Conservation (phyloP, 805 yeast genomes). For the Kuraishia capsulata region DNA sequence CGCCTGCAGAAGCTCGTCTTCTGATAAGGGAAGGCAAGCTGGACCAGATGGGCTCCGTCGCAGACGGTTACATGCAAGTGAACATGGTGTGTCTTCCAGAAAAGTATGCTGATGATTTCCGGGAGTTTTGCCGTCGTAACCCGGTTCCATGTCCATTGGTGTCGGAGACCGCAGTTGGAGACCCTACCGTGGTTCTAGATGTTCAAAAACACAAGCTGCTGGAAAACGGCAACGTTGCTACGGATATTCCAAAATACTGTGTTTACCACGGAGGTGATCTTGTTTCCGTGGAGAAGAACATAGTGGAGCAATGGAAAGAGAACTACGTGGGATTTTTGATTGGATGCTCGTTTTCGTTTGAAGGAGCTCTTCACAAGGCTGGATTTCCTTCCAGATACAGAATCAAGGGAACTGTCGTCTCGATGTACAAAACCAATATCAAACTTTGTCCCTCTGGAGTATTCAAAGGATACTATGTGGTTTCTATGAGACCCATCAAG, state of each 20-base stretch:
- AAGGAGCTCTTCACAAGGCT: constrained; percentile 19
- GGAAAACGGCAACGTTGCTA: constrained; percentile 19
- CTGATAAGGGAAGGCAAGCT: background rate
- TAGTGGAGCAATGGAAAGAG: constrained; percentile 21
- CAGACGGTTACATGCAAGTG: constrained; percentile 26
- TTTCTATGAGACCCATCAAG: constrained; percentile 32
- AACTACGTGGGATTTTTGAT: constrained; percentile 30
- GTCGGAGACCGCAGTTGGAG: constrained; percentile 18
- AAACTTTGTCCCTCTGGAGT: constrained; percentile 21
- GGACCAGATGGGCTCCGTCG: background rate
- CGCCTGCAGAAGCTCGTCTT: background rate
- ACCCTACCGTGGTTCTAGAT: constrained; percentile 12
- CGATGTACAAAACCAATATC: constrained; percentile 18
- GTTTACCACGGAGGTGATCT: constrained; percentile 24
- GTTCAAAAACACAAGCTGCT: constrained; percentile 7
- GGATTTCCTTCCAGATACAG: constrained; percentile 22
- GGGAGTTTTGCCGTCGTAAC: constrained; percentile 24
- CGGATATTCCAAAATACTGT: constrained; percentile 25
- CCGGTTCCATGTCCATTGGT: constrained; percentile 31
- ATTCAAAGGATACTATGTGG: constrained; percentile 24
- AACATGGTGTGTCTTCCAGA: constrained; percentile 27
- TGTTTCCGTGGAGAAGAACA: constrained; percentile 12
- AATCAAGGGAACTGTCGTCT: constrained; percentile 11
- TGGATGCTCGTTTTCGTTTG: constrained; percentile 34
- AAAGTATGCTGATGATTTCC: constrained; percentile 23